Base-by-base conservation (phyloP, 192 early-diverging fungal genomes). In the Entrophospora sp. region DNA sequence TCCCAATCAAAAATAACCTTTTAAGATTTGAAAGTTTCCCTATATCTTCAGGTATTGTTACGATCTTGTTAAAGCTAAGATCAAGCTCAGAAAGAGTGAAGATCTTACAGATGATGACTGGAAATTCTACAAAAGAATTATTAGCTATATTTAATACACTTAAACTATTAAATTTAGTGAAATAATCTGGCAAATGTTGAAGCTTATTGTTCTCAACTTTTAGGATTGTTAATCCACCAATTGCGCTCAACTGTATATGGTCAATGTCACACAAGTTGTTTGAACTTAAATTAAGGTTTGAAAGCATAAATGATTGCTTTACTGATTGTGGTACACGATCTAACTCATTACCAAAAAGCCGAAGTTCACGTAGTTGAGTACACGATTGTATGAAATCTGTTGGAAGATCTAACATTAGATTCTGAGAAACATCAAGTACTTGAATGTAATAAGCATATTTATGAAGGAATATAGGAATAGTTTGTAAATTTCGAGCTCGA, bases 61-160 rank as follows among this genome's bases (percentile, higher is more conserved):
- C 73, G n/a, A 96, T 89, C 42, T 90, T 84, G 68, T 93, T 93
- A 51, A 92, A 89, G 52, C 83, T 88, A 30, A 94, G 68, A 68
- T 96, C 91, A 24, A 96, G 77, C 31, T 88, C 79, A 13, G 74
- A 77, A 14, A 91, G 69, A 30, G 82, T 71, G 35, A 68, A 20
- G 27, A 90, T 84, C 40, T 77, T 66, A 36, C 84, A 86, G 24
- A 94, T 69, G 0, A 83, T 81, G 13, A 53, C 24, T 1, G 93
- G 93, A 59, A 94, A 87, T 25, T 67, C 64, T 3, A 75, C 69
- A 43, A 96, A 75, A 36, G 83, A 85, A 75, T 96, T 96, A 70
- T 92, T 92, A 12, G 90, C 86, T 25, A 93, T 78, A 68, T 83
- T 84, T 6, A 96, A 72, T 8, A 74, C 75, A 14, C 80, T 77